These are phyloP conservation scores for Cyclotella cryptica DNA, from an alignment of 108 stramenopile genomes.

Conservation along the genomic window DNA sequence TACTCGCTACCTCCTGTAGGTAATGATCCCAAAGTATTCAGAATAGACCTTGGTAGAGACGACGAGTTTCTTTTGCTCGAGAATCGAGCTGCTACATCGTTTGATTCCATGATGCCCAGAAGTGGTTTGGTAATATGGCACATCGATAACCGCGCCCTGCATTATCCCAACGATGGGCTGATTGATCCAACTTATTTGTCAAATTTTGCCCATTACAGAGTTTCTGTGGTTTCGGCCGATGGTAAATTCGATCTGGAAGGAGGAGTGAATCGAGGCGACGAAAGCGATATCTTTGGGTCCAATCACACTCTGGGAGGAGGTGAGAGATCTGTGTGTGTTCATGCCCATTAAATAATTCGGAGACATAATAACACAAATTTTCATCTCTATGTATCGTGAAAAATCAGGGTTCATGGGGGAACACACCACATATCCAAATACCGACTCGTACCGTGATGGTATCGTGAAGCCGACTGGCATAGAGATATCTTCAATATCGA, in stretches of 20 bases:
- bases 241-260: conserved; percentile 24
- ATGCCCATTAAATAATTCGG: background rate
- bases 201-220: conserved; percentile 27
- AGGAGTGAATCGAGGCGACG: conserved; percentile 38
- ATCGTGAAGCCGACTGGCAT: conserved; percentile 17
- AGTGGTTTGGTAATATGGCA: conserved; percentile 34
- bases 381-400: too few relatives aligned
- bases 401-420: conserved; percentile 13
- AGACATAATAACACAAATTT: background rate
- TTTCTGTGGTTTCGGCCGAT: conserved; percentile 31
- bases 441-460: conserved; percentile 34
- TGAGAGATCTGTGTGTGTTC: background rate
- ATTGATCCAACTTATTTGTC: background rate
- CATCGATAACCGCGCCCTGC: conserved; percentile 17
- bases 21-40: conserved; percentile 23
- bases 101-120: conserved; percentile 22
- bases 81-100: conserved; percentile 19
- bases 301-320: conserved; percentile 10
- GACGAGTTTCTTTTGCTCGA: conserved; percentile 41
- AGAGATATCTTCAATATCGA: conserved; percentile 12
- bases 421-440: conserved; percentile 13
- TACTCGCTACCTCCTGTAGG: conserved; percentile 22
- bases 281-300: conserved; percentile 19
- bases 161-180: conserved; percentile 11
- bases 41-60: conserved; percentile 9